A percentile compares a stretch with the other conserved stretches of the same genome.
Evolutionary conservation across 352 stramenopile genomes (phyloP).

Genomic region (Phytophthora cactorum): DNA sequence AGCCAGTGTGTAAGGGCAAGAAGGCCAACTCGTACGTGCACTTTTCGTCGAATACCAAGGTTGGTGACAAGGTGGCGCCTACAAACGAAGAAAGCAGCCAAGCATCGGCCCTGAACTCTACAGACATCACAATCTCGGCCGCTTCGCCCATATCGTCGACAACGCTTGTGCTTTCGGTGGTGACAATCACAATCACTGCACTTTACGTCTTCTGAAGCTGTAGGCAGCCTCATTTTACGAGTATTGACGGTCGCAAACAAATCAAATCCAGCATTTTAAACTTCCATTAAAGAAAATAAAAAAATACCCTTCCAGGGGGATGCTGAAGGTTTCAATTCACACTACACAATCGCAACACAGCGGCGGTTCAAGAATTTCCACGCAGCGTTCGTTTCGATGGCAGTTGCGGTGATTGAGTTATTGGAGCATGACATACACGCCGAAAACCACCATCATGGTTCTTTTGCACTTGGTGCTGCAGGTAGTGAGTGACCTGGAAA

Average conservation of each 20-base stretch:
- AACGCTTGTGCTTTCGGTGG: neutral
- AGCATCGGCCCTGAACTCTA: constrained; percentile 14
- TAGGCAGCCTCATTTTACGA: too few species aligned
- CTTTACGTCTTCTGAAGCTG: neutral
- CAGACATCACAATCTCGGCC: constrained; percentile 11
- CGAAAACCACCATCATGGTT: too few species aligned
- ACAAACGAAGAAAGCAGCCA: constrained; percentile 32
- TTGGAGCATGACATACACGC: too few species aligned
- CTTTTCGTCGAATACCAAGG: constrained; percentile 10
- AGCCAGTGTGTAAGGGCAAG: constrained; percentile 47
- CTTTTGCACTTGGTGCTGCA: neutral
- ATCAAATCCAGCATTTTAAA: too few species aligned
- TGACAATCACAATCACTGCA: neutral
- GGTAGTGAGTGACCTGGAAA: constrained; percentile 6
- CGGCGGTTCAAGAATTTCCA: constrained; percentile 5
- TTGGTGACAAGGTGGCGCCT: constrained; percentile 36
- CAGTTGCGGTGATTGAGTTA: too few species aligned
- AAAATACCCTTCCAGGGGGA: too few species aligned
- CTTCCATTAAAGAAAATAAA: too few species aligned
- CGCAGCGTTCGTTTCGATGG: constrained; percentile 22
- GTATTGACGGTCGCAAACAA: too few species aligned
- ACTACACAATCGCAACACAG: constrained; percentile 19
- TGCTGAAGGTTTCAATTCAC: constrained; percentile 27
- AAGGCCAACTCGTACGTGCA: constrained; percentile 41
- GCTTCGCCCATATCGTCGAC: neutral